These are phyloP conservation scores for Globisporangium sylvaticum DNA, from an alignment of 352 stramenopile genomes.

Conservation along the genomic window DNA sequence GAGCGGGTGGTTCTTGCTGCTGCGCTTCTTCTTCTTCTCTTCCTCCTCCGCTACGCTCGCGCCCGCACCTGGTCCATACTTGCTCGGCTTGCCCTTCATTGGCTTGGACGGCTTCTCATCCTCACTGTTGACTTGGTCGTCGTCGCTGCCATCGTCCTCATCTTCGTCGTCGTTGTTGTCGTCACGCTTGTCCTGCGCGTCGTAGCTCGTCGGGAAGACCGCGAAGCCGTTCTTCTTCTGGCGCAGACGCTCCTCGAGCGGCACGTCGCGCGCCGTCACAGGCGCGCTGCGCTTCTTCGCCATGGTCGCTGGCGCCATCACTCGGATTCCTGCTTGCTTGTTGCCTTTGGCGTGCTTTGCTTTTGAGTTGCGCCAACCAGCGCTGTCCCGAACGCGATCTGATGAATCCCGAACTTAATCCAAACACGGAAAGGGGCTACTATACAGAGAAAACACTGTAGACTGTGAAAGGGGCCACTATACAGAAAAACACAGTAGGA, in stretches of 20 bases:
- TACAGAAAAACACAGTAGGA: neutral
- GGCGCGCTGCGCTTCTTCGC: slow-evolving; percentile 12
- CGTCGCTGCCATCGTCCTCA: neutral
- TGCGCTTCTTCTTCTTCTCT: slow-evolving; percentile 25
- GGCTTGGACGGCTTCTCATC: slow-evolving; percentile 15
- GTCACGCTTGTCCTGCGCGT: neutral
- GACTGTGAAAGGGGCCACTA: neutral
- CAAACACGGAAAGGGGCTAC: neutral
- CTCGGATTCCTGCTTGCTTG: neutral
- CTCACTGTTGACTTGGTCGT: neutral
- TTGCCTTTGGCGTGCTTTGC: neutral
- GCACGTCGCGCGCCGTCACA: slow-evolving; percentile 46
- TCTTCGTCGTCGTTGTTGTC: neutral
- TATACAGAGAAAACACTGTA: neutral
- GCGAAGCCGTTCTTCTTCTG: slow-evolving; percentile 79
- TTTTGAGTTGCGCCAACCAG: slow-evolving; percentile 8
- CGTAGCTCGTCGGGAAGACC: slow-evolving; percentile 15
- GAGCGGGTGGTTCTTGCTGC: slow-evolving; percentile 87
- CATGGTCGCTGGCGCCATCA: slow-evolving; percentile 8
- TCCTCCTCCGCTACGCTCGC: slow-evolving; percentile 2
- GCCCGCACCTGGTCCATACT: slow-evolving; percentile 11
- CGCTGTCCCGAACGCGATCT: slow-evolving; percentile 5
- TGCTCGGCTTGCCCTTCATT: slow-evolving; percentile 13
- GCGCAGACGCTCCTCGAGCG: slow-evolving; percentile 71
- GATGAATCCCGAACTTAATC: neutral